phyloP scores from a whole-genome alignment of 352 stramenopile genomes.

The Pythium rhizo-oryzae region DNA sequence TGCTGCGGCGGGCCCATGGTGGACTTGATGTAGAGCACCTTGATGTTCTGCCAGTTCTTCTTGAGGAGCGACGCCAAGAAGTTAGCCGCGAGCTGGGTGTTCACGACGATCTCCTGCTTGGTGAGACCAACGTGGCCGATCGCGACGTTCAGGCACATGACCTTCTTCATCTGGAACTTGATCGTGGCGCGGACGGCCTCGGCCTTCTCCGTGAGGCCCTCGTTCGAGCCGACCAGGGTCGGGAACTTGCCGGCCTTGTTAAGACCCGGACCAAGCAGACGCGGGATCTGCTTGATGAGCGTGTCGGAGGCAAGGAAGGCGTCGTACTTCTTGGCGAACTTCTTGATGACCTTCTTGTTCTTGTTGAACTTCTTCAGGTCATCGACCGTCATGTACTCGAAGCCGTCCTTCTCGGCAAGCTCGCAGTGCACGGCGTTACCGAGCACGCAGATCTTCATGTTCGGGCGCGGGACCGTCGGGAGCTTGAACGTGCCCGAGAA shows the following conservation, averaged over 20 bases:
- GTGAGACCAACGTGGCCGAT: constrained; percentile 96
- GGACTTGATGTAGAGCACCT: constrained; percentile 99
- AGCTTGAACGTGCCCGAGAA: constrained; percentile 99
- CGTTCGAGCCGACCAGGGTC: constrained; percentile 93
- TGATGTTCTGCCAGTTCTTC: constrained; percentile 99
- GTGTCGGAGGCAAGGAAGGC: constrained; percentile 99
- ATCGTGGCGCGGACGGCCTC: constrained; percentile 98
- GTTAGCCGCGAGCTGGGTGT: constrained; percentile 98
- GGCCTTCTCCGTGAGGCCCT: constrained; percentile 98
- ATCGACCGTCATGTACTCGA: constrained; percentile 98
- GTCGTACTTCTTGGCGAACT: constrained; percentile 99
- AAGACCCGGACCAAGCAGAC: constrained; percentile 98
- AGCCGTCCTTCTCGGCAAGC: constrained; percentile 97
- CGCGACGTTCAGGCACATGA: constrained; percentile 99
- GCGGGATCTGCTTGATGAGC: constrained; percentile 99
- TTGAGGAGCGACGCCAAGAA: constrained; percentile 99
- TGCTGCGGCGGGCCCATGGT: constrained; percentile 98
- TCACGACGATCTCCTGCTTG: constrained; percentile 97
- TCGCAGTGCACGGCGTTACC: constrained; percentile 99
- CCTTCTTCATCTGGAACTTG: constrained; percentile 99
- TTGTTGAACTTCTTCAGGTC: constrained; percentile 99
- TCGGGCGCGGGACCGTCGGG: constrained; percentile 93
- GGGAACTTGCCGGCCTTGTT: constrained; percentile 99
- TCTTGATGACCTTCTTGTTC: constrained; percentile 99
- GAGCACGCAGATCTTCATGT: constrained; percentile 98